Conservation (phyloP, 2,329 filamentous ascomycete species). For the Trichoderma gracile region DNA sequence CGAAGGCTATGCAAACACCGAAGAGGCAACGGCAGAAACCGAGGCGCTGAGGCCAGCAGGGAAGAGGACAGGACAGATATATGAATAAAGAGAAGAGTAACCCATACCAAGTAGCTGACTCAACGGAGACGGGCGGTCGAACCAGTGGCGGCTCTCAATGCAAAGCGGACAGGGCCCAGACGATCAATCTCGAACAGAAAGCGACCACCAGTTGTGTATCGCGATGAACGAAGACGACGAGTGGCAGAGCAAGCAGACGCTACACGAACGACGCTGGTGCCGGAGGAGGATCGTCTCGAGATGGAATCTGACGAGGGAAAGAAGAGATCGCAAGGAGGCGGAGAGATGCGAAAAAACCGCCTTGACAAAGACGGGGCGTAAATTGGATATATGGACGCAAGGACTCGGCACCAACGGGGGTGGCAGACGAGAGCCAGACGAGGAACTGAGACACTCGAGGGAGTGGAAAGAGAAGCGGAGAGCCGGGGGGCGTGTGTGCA, state of each 20-base stretch:
- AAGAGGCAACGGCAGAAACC: slow-evolving; percentile 17
- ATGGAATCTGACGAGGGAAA: slow-evolving; percentile 6
- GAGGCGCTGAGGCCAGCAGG: slow-evolving; percentile 17
- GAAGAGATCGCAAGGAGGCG: background rate
- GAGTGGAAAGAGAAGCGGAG: slow-evolving; percentile 18
- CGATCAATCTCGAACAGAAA: slow-evolving; percentile 5
- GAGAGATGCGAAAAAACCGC: slow-evolving; percentile 3
- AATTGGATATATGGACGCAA: slow-evolving; percentile 25
- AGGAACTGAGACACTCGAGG: slow-evolving; percentile 12
- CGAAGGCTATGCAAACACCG: slow-evolving; percentile 25
- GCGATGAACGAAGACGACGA: no score
- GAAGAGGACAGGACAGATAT: slow-evolving; percentile 22
- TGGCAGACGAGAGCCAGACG: background rate
- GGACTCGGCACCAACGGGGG: slow-evolving; percentile 22
- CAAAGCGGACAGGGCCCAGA: background rate
- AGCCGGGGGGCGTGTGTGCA: slow-evolving; percentile 15
- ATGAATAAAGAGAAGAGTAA: slow-evolving; percentile 7
- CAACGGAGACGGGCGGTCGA: slow-evolving; percentile 8
- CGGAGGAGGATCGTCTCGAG: slow-evolving; percentile 9
- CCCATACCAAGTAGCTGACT: slow-evolving; percentile 23
- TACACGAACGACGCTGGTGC: background rate
- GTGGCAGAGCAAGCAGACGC: slow-evolving; percentile 3
- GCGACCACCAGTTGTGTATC: background rate
- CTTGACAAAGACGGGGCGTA: slow-evolving; percentile 22
- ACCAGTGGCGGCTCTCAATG: slow-evolving; percentile 8